Evolutionary conservation across 352 stramenopile genomes (phyloP).

Genomic region (Elongisporangium prolatum): DNA sequence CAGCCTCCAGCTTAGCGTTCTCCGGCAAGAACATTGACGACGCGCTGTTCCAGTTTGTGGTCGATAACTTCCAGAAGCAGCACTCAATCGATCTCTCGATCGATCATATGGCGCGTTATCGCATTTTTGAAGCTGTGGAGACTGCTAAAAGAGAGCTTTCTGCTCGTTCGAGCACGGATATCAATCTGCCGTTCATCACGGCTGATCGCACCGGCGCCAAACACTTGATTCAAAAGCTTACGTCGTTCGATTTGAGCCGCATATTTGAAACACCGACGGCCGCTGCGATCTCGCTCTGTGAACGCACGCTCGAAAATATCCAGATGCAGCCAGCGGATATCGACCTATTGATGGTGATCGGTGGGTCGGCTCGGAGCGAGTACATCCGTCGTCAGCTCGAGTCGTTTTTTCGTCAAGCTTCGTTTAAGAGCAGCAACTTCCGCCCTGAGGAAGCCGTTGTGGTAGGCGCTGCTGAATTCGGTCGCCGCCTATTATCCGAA

Average conservation of each 20-base stretch:
- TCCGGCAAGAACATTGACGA: conserved; percentile 46
- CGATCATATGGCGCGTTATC: conserved; percentile 65
- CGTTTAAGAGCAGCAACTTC: conserved; percentile 49
- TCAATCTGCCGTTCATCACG: conserved; percentile 79
- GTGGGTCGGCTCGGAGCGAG: conserved; percentile 46
- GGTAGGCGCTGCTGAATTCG: conserved; percentile 51
- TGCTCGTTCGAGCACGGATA: conserved; percentile 39
- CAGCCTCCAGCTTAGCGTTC: conserved; percentile 24
- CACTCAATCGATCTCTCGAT: conserved; percentile 62
- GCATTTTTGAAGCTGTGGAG: conserved; percentile 63
- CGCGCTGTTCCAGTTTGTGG: conserved; percentile 41
- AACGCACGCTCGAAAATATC: conserved; percentile 20
- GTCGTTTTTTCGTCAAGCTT: conserved; percentile 35
- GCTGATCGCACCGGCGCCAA: conserved; percentile 62
- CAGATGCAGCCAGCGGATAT: conserved; percentile 36
- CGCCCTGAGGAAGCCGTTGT: conserved; percentile 57
- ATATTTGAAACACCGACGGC: conserved; percentile 34
- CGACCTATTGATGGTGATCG: conserved; percentile 45
- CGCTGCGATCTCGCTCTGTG: conserved; percentile 30
- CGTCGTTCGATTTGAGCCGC: conserved; percentile 42
- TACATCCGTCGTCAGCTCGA: conserved; percentile 48
- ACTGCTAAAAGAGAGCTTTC: conserved; percentile 71
- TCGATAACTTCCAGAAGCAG: conserved; percentile 50
- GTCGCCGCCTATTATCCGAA: conserved; percentile 28
- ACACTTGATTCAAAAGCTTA: conserved; percentile 63